Conservation (phyloP, 495 filamentous ascomycete genomes). For the Sabuloglossum arenarium region DNA sequence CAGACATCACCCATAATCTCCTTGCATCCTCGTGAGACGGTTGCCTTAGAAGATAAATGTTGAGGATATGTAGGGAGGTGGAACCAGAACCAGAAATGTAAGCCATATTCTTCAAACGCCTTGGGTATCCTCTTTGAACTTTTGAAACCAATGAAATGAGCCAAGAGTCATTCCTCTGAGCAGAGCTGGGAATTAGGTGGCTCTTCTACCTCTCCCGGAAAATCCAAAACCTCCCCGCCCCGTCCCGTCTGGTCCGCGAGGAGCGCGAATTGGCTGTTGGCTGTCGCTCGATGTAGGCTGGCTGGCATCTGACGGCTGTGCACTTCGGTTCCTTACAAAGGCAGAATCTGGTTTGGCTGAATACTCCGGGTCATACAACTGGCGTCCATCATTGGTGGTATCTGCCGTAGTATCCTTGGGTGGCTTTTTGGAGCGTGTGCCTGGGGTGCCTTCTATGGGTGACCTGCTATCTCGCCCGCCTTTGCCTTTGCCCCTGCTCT, state of each 20-base stretch:
- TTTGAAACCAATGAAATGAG: not conserved
- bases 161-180: not conserved
- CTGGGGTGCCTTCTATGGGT: not conserved
- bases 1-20: conserved; percentile 1
- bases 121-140: not conserved
- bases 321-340: conserved; percentile 30
- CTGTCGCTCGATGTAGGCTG: conserved; percentile 20
- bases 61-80: conserved; percentile 2
- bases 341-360: conserved; percentile 35
- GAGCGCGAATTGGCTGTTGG: conserved; percentile 40
- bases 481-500: conserved; percentile 12
- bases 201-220: conserved; percentile 22
- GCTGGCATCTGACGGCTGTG: conserved; percentile 18
- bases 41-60: not conserved
- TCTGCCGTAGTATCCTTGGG: not conserved
- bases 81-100: not conserved
- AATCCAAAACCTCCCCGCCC: conserved; percentile 57
- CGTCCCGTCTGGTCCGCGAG: conserved; percentile 54
- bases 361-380: conserved; percentile 59
- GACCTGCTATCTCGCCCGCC: conserved; percentile 1
- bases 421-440: not conserved
- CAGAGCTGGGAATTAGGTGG: not conserved
- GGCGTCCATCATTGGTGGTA: conserved; percentile 11
- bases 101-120: not conserved
- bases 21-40: not conserved